phyloP scores from a whole-genome alignment of 176 grass and related monocot genomes.

The Carex cristatella region DNA sequence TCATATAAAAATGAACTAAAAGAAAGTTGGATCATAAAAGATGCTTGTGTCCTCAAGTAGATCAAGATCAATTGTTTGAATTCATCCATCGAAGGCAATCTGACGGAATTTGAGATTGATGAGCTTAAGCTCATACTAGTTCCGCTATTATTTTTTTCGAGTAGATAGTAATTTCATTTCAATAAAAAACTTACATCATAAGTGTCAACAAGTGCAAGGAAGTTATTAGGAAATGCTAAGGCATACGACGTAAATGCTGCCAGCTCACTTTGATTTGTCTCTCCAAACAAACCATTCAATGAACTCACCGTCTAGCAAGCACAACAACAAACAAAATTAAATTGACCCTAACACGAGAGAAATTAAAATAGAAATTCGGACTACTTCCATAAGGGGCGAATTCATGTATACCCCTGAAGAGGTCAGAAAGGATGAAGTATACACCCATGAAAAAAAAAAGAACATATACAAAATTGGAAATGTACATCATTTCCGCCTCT shows the following conservation, averaged over 20 bases:
- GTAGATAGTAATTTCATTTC: neutral
- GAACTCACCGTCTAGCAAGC: conserved; percentile 47
- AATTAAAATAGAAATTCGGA: neutral
- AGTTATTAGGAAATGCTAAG: conserved; percentile 88
- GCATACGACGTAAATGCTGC: conserved; percentile 92
- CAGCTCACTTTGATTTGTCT: conserved; percentile 96
- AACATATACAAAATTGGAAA: neutral
- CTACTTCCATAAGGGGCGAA: neutral
- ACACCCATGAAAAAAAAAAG: neutral
- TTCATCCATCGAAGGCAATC: neutral
- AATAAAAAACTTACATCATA: conserved; percentile 79
- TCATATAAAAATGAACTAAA: neutral
- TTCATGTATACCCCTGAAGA: conserved; percentile 10
- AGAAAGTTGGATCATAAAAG: neutral
- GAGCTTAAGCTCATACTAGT: neutral
- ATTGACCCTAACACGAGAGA: conserved; percentile 9
- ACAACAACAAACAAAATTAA: conserved; percentile 23
- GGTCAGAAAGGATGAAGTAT: conserved; percentile 7
- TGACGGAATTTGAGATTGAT: neutral
- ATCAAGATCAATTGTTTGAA: neutral
- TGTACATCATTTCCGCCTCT: neutral
- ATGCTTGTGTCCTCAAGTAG: neutral
- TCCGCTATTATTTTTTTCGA: no score
- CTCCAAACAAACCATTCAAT: conserved; percentile 55
- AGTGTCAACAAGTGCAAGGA: conserved; percentile 91